Conservation (phyloP, 2,329 filamentous ascomycete species). For the Colletotrichum sp. region DNA sequence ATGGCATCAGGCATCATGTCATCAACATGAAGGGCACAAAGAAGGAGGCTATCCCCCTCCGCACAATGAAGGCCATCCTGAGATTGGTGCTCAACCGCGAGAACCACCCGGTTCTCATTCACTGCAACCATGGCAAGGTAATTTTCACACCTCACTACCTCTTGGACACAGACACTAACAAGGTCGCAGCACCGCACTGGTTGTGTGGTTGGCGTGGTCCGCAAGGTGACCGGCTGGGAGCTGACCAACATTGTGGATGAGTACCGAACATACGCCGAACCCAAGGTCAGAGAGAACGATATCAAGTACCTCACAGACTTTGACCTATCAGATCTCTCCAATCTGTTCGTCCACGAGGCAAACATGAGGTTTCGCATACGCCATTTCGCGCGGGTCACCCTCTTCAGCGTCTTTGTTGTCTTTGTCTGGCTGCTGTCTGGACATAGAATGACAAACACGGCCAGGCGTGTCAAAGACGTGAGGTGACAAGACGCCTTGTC, state of each 20-base stretch:
- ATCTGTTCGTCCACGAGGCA: constrained; percentile 35
- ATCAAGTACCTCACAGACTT: constrained; percentile 63
- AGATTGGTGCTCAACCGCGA: constrained; percentile 71
- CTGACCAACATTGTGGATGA: constrained; percentile 70
- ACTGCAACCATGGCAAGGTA: constrained; percentile 92
- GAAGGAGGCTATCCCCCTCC: constrained; percentile 71
- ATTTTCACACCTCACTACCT: constrained; percentile 12
- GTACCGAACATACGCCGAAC: constrained; percentile 70
- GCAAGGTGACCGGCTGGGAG: constrained; percentile 75
- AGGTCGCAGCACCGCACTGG: constrained; percentile 77
- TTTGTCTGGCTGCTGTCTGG: constrained; percentile 49
- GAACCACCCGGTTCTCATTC: constrained; percentile 83
- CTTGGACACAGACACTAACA: neutral
- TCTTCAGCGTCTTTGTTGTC: constrained; percentile 47
- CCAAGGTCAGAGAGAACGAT: constrained; percentile 66
- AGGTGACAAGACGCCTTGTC: neutral
- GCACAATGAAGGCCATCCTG: constrained; percentile 74
- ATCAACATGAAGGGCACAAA: constrained; percentile 91
- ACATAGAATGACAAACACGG: constrained; percentile 28
- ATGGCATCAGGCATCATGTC: constrained; percentile 74
- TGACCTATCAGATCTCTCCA: constrained; percentile 41
- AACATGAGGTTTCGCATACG: constrained; percentile 30
- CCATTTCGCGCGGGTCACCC: constrained; percentile 47
- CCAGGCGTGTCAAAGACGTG: constrained; percentile 17
- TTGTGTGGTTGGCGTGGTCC: constrained; percentile 82